phyloP scores from a whole-genome alignment of 257 asterid genomes.

The Solanum medicagineum region DNA sequence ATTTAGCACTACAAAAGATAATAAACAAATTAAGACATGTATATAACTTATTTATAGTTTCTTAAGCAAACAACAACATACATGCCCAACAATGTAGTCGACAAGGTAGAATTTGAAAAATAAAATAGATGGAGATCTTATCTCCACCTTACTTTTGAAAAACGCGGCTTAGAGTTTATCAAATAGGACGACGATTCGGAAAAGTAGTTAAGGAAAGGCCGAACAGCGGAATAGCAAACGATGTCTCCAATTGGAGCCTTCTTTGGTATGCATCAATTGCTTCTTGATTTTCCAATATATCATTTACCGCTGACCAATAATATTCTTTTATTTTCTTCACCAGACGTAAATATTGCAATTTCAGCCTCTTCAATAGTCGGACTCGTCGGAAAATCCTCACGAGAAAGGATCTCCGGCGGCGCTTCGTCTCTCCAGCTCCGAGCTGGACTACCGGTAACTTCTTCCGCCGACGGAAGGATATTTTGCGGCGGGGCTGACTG shows the following conservation, averaged over 20 bases:
- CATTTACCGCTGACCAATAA: conserved; percentile 25
- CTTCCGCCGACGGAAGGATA: conserved; percentile 16
- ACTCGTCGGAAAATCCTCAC: conserved; percentile 29
- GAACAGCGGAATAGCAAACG: conserved; percentile 64
- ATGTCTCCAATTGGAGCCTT: conserved; percentile 42
- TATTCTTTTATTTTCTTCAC: conserved; percentile 32
- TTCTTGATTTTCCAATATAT: conserved; percentile 26
- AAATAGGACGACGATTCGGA: background rate
- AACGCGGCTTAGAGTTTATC: background rate
- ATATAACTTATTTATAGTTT: background rate
- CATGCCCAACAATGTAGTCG: too few species aligned
- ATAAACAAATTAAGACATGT: background rate
- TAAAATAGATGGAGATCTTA: too few species aligned
- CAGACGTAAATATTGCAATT: conserved; percentile 22
- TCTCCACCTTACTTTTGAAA: background rate
- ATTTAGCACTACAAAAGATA: background rate
- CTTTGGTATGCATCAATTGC: conserved; percentile 45
- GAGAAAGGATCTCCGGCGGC: conserved; percentile 29
- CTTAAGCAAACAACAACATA: background rate
- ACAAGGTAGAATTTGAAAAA: too few species aligned
- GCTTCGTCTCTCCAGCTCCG: conserved; percentile 27
- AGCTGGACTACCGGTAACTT: conserved; percentile 43
- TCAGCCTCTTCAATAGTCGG: conserved; percentile 30
- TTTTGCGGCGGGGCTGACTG: conserved; percentile 16
- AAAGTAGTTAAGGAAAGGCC: conserved; percentile 27